A percentile compares a stretch with the other conserved stretches of the same genome.
These are phyloP conservation scores for Trichoderma breve DNA, from an alignment of 2,329 filamentous ascomycete genomes.

Conservation along the genomic window DNA sequence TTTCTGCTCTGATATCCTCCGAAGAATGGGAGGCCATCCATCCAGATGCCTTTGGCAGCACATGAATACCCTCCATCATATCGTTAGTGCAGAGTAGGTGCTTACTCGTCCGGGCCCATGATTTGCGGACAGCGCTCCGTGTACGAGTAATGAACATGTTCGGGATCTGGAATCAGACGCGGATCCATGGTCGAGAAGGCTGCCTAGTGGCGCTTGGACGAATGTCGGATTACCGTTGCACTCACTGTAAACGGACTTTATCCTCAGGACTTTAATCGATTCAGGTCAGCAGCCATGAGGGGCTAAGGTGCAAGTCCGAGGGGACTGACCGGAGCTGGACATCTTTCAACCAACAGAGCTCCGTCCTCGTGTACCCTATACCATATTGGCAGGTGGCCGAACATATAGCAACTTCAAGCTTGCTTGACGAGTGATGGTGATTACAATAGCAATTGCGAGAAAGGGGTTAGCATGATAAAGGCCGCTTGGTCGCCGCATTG, in stretches of 20 bases:
- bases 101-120: background rate
- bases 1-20: background rate
- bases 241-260: background rate
- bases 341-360: background rate
- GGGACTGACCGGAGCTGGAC: background rate
- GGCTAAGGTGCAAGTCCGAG: background rate
- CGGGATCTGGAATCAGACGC: background rate
- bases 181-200: background rate
- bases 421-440: background rate
- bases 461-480: background rate
- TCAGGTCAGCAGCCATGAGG: background rate
- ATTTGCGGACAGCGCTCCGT: background rate
- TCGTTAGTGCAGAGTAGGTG: background rate
- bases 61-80: background rate
- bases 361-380: background rate
- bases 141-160: background rate
- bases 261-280: background rate
- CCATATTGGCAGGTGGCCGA: background rate
- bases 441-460: background rate
- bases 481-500: background rate
- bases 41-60: background rate
- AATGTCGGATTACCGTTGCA: background rate
- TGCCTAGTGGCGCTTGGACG: background rate
- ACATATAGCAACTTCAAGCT: background rate
- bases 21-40: background rate